phyloP scores from a whole-genome alignment of 371 early-diverging fungal genomes.

The Mortierella polycephala region DNA sequence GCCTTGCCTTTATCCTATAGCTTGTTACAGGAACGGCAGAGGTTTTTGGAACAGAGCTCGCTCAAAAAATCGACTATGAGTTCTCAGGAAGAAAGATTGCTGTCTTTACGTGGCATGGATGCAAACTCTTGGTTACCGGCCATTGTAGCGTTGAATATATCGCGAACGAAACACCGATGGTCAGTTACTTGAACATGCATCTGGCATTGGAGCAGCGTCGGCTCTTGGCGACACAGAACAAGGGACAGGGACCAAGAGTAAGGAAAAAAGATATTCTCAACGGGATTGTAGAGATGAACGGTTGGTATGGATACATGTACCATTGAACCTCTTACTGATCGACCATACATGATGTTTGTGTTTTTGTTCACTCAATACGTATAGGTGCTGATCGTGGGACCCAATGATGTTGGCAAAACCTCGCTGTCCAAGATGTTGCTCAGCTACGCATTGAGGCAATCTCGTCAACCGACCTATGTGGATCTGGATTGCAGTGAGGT shows the following conservation, averaged over 20 bases:
- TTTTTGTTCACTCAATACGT: too few species aligned
- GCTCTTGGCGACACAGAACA: conserved; percentile 61
- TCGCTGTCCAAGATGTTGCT: conserved; percentile 83
- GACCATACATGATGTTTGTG: background rate
- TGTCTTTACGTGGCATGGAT: conserved; percentile 96
- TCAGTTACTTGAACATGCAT: conserved; percentile 87
- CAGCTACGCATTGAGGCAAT: conserved; percentile 85
- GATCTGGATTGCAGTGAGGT: conserved; percentile 88
- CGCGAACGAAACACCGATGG: conserved; percentile 95
- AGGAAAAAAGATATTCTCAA: background rate
- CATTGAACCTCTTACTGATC: too few species aligned
- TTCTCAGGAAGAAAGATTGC: conserved; percentile 89
- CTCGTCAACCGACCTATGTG: conserved; percentile 81
- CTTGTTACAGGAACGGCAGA: conserved; percentile 86
- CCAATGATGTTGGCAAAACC: conserved; percentile 92
- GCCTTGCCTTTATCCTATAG: conserved; percentile 46
- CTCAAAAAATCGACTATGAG: conserved; percentile 74
- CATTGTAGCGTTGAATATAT: conserved; percentile 83
- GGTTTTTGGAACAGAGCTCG: conserved; percentile 92
- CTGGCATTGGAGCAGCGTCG: conserved; percentile 86
- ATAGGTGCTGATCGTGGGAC: conserved; percentile 88
- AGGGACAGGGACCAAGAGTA: conserved; percentile 77
- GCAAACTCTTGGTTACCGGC: conserved; percentile 77
- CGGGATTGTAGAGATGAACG: conserved; percentile 4
- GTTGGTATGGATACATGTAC: too few species aligned